Conservation (phyloP, 73 alveolate genomes). For the Tetrahymena borealis region DNA sequence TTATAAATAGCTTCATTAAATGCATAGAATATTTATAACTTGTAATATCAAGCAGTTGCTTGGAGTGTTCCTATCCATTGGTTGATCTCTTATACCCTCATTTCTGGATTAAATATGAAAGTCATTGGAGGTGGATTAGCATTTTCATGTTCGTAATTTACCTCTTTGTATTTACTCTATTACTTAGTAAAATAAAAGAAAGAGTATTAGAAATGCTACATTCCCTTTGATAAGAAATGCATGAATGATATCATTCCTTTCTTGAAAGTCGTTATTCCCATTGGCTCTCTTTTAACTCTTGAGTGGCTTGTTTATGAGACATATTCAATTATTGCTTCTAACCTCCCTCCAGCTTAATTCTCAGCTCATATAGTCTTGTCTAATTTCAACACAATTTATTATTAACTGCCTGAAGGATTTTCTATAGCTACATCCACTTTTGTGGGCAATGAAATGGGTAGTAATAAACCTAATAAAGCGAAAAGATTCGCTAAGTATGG, state of each 20-base stretch:
- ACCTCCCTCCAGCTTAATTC: neutral
- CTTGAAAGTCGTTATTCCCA: neutral
- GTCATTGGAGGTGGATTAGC: neutral
- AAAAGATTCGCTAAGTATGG: neutral
- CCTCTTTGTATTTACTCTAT: neutral
- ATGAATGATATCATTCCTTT: neutral
- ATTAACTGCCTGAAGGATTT: neutral
- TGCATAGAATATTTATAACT: neutral
- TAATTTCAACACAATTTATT: neutral
- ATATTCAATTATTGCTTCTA: neutral
- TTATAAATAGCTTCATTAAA: neutral
- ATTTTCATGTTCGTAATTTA: neutral
- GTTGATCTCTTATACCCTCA: neutral
- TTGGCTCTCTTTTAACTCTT: neutral
- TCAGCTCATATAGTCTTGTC: neutral
- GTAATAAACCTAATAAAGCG: neutral
- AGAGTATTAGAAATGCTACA: neutral
- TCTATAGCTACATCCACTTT: conserved; percentile 18
- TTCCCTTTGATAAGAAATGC: neutral
- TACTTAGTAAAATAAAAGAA: neutral
- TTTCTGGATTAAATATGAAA: neutral
- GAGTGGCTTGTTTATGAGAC: conserved; percentile 15
- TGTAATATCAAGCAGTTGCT: neutral
- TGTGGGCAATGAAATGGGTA: conserved; percentile 9
- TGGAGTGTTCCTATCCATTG: neutral